A percentile compares a stretch with the other conserved stretches of the same genome.
Evolutionary conservation across 176 grass and related monocot genomes (phyloP).

Genomic region (Thalia dealbata): DNA sequence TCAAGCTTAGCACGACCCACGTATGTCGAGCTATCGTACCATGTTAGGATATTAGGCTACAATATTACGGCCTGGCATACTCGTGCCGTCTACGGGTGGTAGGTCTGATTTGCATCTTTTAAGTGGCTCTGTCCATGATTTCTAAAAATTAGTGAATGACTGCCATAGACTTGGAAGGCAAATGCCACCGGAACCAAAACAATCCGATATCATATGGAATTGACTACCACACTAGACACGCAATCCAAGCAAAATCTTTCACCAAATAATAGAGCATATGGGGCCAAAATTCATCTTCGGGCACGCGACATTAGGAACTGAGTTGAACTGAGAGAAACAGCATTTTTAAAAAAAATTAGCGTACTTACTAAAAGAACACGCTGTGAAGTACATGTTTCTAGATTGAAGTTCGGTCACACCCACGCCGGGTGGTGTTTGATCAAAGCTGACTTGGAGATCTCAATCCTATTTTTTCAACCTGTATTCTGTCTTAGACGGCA

Average conservation of each 20-base stretch:
- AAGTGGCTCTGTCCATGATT: no score
- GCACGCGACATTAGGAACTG: not conserved
- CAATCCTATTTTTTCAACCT: conserved; percentile 55
- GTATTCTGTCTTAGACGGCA: conserved; percentile 44
- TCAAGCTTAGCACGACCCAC: no score
- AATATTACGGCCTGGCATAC: no score
- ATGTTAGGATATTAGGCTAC: no score
- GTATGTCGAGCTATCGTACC: no score
- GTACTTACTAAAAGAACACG: not conserved
- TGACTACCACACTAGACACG: not conserved
- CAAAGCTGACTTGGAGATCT: not conserved
- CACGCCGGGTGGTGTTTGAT: not conserved
- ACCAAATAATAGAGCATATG: not conserved
- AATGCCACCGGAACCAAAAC: not conserved
- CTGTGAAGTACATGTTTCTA: not conserved
- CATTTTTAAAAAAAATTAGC: not conserved
- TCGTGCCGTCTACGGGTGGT: no score
- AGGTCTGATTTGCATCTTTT: no score
- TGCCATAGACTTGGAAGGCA: not conserved
- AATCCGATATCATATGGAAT: not conserved
- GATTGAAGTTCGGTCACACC: not conserved
- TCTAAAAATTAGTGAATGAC: no score
- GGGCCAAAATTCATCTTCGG: not conserved
- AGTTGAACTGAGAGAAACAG: not conserved
- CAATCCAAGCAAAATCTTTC: not conserved